A percentile compares a stretch with the other conserved stretches of the same genome.
These are phyloP conservation scores for Macrocybe sp. DNA, from an alignment of 1,284 basidiomycete species.

Conservation along the genomic window DNA sequence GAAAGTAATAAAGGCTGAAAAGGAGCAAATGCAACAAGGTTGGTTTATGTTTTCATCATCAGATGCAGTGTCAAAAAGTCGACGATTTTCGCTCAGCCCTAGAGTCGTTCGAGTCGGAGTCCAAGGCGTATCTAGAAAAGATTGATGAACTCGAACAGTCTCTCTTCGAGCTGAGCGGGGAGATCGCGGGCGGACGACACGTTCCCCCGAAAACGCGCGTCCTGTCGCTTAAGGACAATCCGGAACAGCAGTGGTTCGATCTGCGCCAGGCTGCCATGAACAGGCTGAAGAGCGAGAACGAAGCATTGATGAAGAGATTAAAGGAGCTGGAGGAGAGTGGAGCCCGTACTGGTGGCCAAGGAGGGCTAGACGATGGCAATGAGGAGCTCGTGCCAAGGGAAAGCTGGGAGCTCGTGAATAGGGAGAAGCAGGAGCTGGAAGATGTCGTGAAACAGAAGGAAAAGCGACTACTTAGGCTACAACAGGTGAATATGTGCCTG, in stretches of 20 bases:
- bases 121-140: constrained; percentile 38
- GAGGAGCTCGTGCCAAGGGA: constrained; percentile 52
- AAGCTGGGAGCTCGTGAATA: constrained; percentile 61
- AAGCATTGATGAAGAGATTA: constrained; percentile 55
- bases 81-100: constrained; percentile 32
- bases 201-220: constrained; percentile 69
- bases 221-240: constrained; percentile 69
- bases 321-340: constrained; percentile 44
- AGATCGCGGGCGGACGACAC: constrained; percentile 74
- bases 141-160: constrained; percentile 55
- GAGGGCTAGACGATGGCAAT: neutral
- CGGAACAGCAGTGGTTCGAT: constrained; percentile 69
- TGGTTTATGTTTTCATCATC: constrained; percentile 7
- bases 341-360: constrained; percentile 7
- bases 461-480: constrained; percentile 67
- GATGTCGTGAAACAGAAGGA: constrained; percentile 65
- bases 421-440: constrained; percentile 59
- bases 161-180: constrained; percentile 72
- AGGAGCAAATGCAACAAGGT: constrained; percentile 42
- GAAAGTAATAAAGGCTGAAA: constrained; percentile 33
- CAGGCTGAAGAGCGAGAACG: constrained; percentile 70
- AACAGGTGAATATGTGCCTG: constrained; percentile 44
- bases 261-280: constrained; percentile 65
- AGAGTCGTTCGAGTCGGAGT: constrained; percentile 30
- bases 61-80: neutral